Evolutionary conservation across 345 rosid species (phyloP).

Genomic region (Physaria fendleri): DNA sequence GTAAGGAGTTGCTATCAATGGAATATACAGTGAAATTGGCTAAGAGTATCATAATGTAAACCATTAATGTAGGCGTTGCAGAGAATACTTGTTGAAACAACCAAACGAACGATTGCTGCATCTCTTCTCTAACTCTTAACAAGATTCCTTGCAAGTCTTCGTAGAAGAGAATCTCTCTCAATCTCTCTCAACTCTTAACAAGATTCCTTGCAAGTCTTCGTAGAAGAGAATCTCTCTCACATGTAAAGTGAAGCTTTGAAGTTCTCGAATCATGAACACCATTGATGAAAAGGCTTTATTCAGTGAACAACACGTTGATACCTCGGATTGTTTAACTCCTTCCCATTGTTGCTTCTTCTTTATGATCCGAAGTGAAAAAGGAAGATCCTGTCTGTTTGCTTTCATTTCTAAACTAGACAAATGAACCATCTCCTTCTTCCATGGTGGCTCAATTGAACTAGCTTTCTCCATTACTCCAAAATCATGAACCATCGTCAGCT

Average conservation of each 20-base stretch:
- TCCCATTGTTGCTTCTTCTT: constrained; percentile 73
- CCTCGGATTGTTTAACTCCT: constrained; percentile 53
- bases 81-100: constrained; percentile 89
- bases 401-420: constrained; percentile 61
- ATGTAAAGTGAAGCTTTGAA: constrained; percentile 65
- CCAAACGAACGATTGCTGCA: constrained; percentile 92
- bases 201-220: constrained; percentile 65
- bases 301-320: constrained; percentile 60
- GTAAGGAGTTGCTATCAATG: constrained; percentile 44
- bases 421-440: constrained; percentile 32
- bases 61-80: constrained; percentile 86
- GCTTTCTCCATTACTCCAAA: constrained; percentile 15
- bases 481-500: constrained; percentile 9
- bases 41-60: constrained; percentile 77
- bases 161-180: constrained; percentile 59
- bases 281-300: constrained; percentile 84
- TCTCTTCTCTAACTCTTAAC: constrained; percentile 61
- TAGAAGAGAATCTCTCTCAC: constrained; percentile 63
- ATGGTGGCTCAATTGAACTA: constrained; percentile 27
- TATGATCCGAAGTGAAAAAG: constrained; percentile 70
- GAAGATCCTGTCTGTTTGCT: constrained; percentile 77
- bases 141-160: constrained; percentile 71
- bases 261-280: constrained; percentile 88
- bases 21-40: constrained; percentile 87
- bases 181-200: no score